Evolutionary conservation across 306 rosid genomes (phyloP).

Genomic region (Carpinus viminea): DNA sequence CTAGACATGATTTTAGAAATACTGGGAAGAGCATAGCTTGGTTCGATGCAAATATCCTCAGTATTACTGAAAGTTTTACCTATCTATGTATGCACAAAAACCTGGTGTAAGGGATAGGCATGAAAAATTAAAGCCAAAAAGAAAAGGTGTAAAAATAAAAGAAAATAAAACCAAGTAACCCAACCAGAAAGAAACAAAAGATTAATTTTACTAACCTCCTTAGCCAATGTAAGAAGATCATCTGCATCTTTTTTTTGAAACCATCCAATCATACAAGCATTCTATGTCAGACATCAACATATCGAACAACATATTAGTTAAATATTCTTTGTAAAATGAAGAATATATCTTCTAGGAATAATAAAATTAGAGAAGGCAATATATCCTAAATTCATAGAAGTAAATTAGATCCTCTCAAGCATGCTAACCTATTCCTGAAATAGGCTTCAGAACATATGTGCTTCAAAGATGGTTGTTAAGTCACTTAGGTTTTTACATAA

Average conservation of each 20-base stretch:
- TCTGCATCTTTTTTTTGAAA: background rate
- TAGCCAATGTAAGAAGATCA: conserved; percentile 2
- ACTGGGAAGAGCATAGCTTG: background rate
- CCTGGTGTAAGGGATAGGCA: background rate
- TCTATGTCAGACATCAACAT: conserved; percentile 3
- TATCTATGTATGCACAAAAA: background rate
- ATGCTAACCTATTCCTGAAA: background rate
- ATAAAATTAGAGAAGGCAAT: background rate
- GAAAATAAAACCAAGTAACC: background rate
- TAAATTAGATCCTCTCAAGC: background rate
- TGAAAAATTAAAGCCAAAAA: background rate
- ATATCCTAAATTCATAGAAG: background rate
- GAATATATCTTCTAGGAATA: background rate
- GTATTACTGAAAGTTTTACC: conserved; percentile 11
- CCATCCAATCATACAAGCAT: conserved; percentile 12
- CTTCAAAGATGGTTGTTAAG: background rate
- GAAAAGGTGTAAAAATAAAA: background rate
- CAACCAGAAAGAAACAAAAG: background rate
- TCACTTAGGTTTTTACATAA: background rate
- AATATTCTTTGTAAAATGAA: background rate
- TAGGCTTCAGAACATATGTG: background rate
- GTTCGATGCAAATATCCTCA: background rate
- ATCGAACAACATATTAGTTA: background rate
- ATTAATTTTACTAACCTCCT: background rate
- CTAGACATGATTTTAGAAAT: conserved; percentile 8